Evolutionary conservation across 2,329 filamentous ascomycete genomes (phyloP).

Genomic region (Fusarium chlamydosporum): DNA sequence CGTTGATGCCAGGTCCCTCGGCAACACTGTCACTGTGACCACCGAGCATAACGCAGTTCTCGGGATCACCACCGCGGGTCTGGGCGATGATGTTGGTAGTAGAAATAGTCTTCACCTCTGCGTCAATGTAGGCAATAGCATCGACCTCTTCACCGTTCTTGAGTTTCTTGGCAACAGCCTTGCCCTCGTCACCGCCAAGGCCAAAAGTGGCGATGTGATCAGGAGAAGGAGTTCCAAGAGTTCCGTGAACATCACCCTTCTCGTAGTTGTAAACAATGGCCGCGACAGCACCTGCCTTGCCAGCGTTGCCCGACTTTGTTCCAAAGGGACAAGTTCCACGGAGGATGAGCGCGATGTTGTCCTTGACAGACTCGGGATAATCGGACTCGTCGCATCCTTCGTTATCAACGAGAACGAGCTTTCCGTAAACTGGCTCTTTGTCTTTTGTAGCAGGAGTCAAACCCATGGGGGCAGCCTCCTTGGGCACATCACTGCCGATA

Average conservation of each 20-base stretch:
- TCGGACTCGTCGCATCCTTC: constrained; percentile 75
- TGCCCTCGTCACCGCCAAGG: constrained; percentile 71
- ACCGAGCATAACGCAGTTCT: constrained; percentile 76
- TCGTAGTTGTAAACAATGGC: constrained; percentile 83
- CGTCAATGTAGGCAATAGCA: constrained; percentile 71
- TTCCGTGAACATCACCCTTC: constrained; percentile 73
- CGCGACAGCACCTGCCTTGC: constrained; percentile 76
- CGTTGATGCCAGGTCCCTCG: constrained; percentile 81
- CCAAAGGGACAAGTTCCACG: constrained; percentile 81
- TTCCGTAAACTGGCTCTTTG: constrained; percentile 70
- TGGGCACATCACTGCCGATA: constrained; percentile 66
- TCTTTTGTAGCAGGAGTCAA: constrained; percentile 76
- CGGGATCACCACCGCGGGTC: constrained; percentile 69
- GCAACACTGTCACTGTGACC: constrained; percentile 74
- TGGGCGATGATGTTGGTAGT: constrained; percentile 75
- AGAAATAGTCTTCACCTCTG: constrained; percentile 66
- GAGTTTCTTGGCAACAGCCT: constrained; percentile 68
- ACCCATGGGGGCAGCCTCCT: constrained; percentile 69
- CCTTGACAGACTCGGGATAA: constrained; percentile 70
- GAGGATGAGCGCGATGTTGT: constrained; percentile 77
- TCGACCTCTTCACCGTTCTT: constrained; percentile 64
- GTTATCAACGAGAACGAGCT: constrained; percentile 72
- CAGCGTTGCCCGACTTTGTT: constrained; percentile 77
- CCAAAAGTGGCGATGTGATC: constrained; percentile 78
- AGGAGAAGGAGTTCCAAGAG: constrained; percentile 72